Evolutionary conservation across 129 eudicot genomes (phyloP), one percentile per base, ranked within the genome.

Genomic region (Centaurea solstitialis): DNA sequence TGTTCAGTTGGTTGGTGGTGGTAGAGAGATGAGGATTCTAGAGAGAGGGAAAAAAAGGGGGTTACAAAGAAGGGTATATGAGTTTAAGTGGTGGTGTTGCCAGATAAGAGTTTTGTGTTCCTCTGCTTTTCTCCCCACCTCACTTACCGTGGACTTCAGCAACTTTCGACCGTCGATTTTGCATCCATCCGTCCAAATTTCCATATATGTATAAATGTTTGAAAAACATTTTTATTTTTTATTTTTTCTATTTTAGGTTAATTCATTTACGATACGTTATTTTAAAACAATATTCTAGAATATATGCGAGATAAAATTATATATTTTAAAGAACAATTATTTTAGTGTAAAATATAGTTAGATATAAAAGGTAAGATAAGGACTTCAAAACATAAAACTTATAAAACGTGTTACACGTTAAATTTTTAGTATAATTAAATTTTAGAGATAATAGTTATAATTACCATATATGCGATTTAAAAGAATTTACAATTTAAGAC

Each of bases 21-120:
- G 84, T n/a, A 81, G 82, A 86, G 87, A 86, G 79, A 26, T 26
- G 84, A 82, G 87, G 89, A 74, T 82, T 75, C 75, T 4, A 80
- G 83, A 68, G 24, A 61, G 39, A 45, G 57, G 41, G 50, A n/a
- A 73, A 45, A 45, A 40, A 68, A 76, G 22, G 84, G 76, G 76
- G 26, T 76, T 6, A 3, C 65, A 75, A 75, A 53, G 80, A 43
- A 72, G 79, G 61, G 78, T 15, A 2, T 38, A 45, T 57, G 64
- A 57, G 21, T 20, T 67, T 73, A 72, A 70, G 86, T 76, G 82
- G 86, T 59, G 71, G 74, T 70, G 57, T 62, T 82, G 86, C 50
- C 47, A 30, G 86, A 82, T 76, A 71, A 82, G 82, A 82, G 28
- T 76, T 26, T 82, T 69, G 5, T 50, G 76, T 82, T 75, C 81